Base-by-base conservation (phyloP, 2,329 filamentous ascomycete species). In the Claviceps purpurea region DNA sequence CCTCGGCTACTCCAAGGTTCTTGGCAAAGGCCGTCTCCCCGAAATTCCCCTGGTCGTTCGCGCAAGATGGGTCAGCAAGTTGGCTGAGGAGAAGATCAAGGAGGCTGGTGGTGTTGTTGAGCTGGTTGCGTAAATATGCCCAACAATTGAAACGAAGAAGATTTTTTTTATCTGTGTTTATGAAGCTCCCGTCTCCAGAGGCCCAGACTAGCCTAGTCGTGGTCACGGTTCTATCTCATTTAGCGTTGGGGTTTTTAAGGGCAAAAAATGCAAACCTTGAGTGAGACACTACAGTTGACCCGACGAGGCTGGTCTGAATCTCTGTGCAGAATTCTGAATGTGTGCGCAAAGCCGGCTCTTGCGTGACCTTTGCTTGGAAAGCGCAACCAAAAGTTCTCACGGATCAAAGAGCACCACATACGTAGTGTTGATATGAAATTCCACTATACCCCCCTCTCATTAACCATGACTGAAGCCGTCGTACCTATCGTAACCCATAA, bases 31-130 rank as follows among this genome's bases (percentile, higher is more conserved):
- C 74, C 85, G 91, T 69, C 79, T 97, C 67, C 91, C 93, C 68
- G 79, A 91, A 69, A 82, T 97, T 67, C 93, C 93, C 63, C 74
- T 98, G 66, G 88, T 98, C 67, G 90, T 98, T 62, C 88, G 88
- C 70, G 91, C 93, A 64, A 81, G 93, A 72, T 97, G 89, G 79
- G 87, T 98, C 75, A 89, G 84, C 81, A 86, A 87, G 72, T 84
- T 95, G 73, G 93, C 93, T 63, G 93, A 98, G 85, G 81, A 88
- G 78, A 98, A 98, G 87, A 96, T 98, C 76, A 95, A 87, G 72
- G 89, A 93, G 74, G 91, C 90, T 67, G 93, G 93, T 73, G 91
- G 91, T 75, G 87, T 95, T 68, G 79, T 95, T 67, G 89, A 96
- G 82, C 81, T 96, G 72, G 88, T 96, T 69, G 90, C 89, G 76